Conservation (phyloP, 2,329 filamentous ascomycete genomes). For the Colletotrichum sp. region DNA sequence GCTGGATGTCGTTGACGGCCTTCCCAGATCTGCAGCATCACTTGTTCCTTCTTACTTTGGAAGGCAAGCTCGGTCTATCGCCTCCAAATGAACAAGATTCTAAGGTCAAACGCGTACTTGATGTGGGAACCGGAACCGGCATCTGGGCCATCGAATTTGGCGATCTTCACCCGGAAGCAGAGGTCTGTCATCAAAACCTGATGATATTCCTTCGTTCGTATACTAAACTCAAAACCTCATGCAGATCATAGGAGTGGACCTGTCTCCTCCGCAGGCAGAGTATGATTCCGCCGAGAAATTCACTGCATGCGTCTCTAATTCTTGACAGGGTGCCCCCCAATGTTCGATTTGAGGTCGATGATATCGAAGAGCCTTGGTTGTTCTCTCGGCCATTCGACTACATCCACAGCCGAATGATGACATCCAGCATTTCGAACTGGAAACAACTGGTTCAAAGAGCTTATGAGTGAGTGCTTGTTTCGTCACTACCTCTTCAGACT, state of each 20-base stretch:
- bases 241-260: background rate
- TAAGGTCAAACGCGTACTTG: background rate
- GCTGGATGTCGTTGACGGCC: background rate
- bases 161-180: background rate
- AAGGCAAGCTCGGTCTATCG: background rate
- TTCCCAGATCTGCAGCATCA: background rate
- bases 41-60: background rate
- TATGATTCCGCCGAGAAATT: background rate
- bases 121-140: background rate
- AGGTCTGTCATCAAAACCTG: background rate
- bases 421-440: background rate
- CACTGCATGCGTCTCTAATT: background rate
- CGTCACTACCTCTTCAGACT: background rate
- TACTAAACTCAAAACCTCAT: background rate
- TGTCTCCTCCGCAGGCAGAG: background rate
- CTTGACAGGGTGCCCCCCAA: background rate
- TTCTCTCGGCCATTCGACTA: background rate
- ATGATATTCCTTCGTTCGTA: rapidly evolving
- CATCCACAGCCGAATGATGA: background rate
- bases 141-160: background rate
- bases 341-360: background rate
- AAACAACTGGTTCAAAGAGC: background rate
- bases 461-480: background rate
- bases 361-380: background rate
- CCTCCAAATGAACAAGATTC: background rate